Conservation (phyloP, 495 filamentous ascomycete genomes). For the Daldinia concentrica region DNA sequence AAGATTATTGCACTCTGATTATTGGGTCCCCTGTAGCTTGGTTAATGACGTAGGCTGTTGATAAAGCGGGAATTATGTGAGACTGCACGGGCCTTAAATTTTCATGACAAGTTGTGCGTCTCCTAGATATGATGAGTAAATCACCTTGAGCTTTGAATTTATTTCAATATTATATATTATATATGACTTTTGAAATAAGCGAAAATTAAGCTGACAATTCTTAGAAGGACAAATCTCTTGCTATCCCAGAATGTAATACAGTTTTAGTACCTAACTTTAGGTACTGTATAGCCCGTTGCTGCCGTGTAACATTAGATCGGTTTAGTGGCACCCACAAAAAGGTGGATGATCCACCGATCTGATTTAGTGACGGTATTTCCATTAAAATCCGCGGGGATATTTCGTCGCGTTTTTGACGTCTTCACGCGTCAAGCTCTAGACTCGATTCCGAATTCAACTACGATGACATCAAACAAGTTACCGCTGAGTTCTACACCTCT, state of each 20-base stretch:
- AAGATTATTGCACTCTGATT: neutral
- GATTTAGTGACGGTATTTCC: neutral
- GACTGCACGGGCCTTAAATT: no score
- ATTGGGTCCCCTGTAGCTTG: neutral
- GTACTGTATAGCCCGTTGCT: no score
- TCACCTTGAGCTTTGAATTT: no score
- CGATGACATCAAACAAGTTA: conserved; percentile 11
- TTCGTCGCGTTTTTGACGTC: conserved; percentile 32
- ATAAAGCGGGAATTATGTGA: neutral
- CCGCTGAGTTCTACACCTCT: conserved; percentile 12
- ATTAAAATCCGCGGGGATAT: conserved; percentile 6
- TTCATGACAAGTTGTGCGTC: no score
- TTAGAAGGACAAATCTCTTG: no score
- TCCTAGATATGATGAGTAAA: no score
- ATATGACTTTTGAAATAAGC: no score
- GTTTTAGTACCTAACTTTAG: neutral
- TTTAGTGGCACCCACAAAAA: neutral
- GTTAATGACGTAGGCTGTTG: neutral
- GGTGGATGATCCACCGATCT: neutral
- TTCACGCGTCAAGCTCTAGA: conserved; percentile 33
- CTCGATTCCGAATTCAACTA: neutral
- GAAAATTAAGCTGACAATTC: no score
- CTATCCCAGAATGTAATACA: no score
- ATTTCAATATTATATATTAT: no score
- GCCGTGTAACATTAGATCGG: neutral